A percentile compares a stretch with the other conserved stretches of the same genome.
Conservation (phyloP, 495 filamentous ascomycete species). For the Chaetomium tenue region DNA sequence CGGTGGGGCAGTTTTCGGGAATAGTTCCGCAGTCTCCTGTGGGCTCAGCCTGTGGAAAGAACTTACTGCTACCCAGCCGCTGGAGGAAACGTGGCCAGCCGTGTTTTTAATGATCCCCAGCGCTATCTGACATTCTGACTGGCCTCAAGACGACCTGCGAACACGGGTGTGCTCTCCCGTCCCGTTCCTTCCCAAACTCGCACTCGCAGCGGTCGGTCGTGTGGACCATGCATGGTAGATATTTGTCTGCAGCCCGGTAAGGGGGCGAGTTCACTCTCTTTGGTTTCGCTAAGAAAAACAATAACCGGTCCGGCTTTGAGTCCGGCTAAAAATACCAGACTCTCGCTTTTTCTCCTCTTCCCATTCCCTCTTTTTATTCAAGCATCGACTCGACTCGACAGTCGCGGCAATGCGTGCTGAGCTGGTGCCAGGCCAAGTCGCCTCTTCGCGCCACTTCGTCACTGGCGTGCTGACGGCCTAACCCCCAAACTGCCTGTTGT, state of each 20-base stretch:
- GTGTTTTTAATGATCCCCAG: neutral
- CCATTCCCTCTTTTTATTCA: too few species aligned
- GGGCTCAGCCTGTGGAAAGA: too few species aligned
- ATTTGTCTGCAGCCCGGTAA: too few species aligned
- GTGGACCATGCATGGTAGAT: too few species aligned
- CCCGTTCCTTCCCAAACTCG: neutral
- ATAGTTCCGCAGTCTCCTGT: neutral
- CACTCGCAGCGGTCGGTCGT: too few species aligned
- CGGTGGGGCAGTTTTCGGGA: neutral
- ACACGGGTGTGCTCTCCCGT: neutral
- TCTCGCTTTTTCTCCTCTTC: too few species aligned
- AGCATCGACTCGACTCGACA: neutral
- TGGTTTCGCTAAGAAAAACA: too few species aligned
- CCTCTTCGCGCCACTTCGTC: neutral
- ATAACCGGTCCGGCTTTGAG: too few species aligned
- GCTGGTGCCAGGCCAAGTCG: neutral
- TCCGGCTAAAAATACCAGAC: too few species aligned
- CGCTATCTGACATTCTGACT: too few species aligned
- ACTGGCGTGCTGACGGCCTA: neutral
- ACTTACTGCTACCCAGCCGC: neutral
- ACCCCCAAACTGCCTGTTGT: conserved; percentile 1
- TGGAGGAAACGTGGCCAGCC: neutral
- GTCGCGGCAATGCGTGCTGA: too few species aligned
- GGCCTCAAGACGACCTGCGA: neutral
- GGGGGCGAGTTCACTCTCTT: too few species aligned